Conservation (phyloP, 257 asterid species). For the Plantago elongata region DNA sequence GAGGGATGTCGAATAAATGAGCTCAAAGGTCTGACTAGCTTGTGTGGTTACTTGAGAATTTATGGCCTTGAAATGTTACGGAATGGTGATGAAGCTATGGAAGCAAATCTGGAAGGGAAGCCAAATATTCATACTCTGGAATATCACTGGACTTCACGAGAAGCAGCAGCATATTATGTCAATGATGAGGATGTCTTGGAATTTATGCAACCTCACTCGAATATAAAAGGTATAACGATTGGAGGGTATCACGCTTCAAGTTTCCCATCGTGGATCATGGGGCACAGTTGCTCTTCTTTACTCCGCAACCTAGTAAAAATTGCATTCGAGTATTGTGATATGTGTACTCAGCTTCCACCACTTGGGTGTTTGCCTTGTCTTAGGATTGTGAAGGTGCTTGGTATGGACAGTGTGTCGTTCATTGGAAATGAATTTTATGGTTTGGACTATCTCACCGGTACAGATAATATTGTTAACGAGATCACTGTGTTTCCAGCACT, state of each 20-base stretch:
- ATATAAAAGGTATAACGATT: slow-evolving; percentile 18
- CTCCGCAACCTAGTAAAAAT: slow-evolving; percentile 13
- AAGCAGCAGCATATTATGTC: neutral
- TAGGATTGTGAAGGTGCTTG: neutral
- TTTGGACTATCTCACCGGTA: neutral
- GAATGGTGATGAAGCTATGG: slow-evolving; percentile 15
- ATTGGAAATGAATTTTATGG: slow-evolving; percentile 22
- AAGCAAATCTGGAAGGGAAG: slow-evolving; percentile 21
- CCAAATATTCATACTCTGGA: slow-evolving; percentile 2
- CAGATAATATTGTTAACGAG: neutral
- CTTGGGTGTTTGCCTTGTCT: slow-evolving; percentile 24
- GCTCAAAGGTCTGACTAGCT: slow-evolving; percentile 9
- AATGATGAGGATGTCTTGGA: slow-evolving; percentile 9
- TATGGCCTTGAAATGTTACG: slow-evolving; percentile 16
- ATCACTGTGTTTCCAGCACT: too few relatives aligned
- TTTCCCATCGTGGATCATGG: slow-evolving; percentile 26
- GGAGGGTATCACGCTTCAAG: neutral
- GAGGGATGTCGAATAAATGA: slow-evolving; percentile 20
- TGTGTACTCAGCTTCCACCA: slow-evolving; percentile 14
- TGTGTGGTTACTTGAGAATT: slow-evolving; percentile 17
- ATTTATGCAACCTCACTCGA: slow-evolving; percentile 19
- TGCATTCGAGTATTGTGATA: slow-evolving; percentile 6
- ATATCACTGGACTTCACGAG: slow-evolving; percentile 14
- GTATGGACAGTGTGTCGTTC: slow-evolving; percentile 6
- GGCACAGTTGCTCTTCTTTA: neutral